These are phyloP conservation scores for Tolypocladium endophyticum DNA, from an alignment of 2,329 filamentous ascomycete species.

Conservation along the genomic window DNA sequence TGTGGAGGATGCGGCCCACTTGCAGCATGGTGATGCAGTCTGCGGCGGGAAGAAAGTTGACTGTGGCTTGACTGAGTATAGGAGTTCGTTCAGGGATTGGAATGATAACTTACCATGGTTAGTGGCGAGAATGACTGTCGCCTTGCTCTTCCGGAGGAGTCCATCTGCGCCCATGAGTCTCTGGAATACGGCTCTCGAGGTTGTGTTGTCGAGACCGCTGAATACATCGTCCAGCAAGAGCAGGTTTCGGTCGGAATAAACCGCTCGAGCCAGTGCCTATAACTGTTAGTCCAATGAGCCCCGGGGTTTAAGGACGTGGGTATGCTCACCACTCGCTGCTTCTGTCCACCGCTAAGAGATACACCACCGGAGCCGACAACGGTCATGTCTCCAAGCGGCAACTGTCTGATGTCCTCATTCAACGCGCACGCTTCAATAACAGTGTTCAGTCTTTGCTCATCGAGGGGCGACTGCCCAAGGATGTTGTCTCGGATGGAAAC, in stretches of 20 bases:
- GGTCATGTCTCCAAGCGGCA: constrained; percentile 22
- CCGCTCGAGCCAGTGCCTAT: constrained; percentile 32
- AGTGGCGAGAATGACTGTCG: constrained; percentile 32
- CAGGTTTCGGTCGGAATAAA: constrained; percentile 28
- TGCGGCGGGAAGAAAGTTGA: constrained; percentile 10
- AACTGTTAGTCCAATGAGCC: background rate
- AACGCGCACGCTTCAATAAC: constrained; percentile 23
- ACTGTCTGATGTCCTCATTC: constrained; percentile 19
- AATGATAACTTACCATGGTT: constrained; percentile 11
- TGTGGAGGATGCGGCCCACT: constrained; percentile 8
- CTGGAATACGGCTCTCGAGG: constrained; percentile 29
- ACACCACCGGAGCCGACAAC: constrained; percentile 30
- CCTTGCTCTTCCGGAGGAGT: constrained; percentile 23
- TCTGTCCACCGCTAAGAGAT: constrained; percentile 33
- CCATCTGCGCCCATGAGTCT: constrained; percentile 29
- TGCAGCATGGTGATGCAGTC: constrained; percentile 15
- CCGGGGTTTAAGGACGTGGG: background rate
- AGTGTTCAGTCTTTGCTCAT: constrained; percentile 16
- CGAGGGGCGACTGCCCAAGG: constrained; percentile 6
- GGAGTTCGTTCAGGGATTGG: background rate
- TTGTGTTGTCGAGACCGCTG: constrained; percentile 33
- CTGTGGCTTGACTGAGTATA: background rate
- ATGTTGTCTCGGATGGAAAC: background rate
- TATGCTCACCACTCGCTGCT: constrained; percentile 25
- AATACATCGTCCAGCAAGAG: constrained; percentile 36